These are phyloP conservation scores for Sicyos edulis DNA, from an alignment of 306 rosid species.

Conservation along the genomic window DNA sequence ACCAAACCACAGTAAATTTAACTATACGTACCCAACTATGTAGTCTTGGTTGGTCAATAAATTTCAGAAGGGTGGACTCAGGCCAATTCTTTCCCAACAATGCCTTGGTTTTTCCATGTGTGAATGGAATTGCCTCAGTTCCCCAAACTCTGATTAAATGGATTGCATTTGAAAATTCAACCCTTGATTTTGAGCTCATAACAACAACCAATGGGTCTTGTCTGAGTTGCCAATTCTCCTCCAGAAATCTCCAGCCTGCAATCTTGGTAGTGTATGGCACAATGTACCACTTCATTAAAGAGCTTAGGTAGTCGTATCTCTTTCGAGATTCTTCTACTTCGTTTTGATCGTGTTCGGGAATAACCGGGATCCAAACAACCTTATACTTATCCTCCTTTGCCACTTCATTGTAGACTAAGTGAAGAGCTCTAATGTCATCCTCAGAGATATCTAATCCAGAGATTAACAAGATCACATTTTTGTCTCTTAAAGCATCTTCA, in stretches of 20 bases:
- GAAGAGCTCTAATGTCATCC: constrained; percentile 33
- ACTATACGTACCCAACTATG: not conserved
- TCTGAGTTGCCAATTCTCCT: constrained; percentile 33
- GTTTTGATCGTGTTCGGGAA: constrained; percentile 6
- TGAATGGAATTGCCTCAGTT: constrained; percentile 26
- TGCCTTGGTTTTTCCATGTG: not conserved
- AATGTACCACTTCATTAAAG: constrained; percentile 30
- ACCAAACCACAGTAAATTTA: not conserved
- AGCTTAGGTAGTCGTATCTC: constrained; percentile 17
- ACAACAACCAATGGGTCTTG: constrained; percentile 33
- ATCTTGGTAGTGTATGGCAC: constrained; percentile 19
- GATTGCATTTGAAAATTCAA: constrained; percentile 24
- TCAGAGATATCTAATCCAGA: constrained; percentile 46
- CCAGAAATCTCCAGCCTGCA: constrained; percentile 29
- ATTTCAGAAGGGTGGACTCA: not conserved
- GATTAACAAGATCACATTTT: constrained; percentile 39
- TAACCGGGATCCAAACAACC: constrained; percentile 59
- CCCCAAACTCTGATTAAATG: constrained; percentile 26
- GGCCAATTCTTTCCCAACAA: constrained; percentile 12
- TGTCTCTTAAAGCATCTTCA: constrained; percentile 19
- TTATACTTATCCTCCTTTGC: constrained; percentile 28
- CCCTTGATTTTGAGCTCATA: constrained; percentile 25
- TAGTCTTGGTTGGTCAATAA: constrained; percentile 11
- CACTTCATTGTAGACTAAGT: constrained; percentile 30
- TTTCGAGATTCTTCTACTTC: not conserved